phyloP scores from a whole-genome alignment of 1,284 basidiomycete species.

The Sutorius eximius region DNA sequence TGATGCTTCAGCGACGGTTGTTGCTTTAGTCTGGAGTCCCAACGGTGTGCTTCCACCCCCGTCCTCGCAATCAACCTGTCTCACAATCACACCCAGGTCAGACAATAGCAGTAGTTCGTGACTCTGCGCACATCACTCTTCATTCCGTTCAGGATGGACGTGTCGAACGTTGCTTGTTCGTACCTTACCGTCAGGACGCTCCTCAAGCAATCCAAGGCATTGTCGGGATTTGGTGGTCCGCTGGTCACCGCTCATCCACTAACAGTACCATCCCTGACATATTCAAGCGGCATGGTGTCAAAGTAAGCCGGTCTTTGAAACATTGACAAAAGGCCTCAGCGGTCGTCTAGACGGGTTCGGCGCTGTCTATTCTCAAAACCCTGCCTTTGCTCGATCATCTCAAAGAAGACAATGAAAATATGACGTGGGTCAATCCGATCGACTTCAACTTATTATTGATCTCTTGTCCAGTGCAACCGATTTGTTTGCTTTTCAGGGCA shows the following conservation, averaged over 20 bases:
- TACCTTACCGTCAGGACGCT: slow-evolving; percentile 29
- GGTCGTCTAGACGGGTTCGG: slow-evolving; percentile 64
- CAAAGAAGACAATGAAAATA: slow-evolving; percentile 59
- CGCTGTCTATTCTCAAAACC: slow-evolving; percentile 64
- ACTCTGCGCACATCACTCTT: slow-evolving; percentile 64
- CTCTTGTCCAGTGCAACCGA: slow-evolving; percentile 57
- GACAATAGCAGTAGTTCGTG: slow-evolving; percentile 68
- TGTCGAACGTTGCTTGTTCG: slow-evolving; percentile 46
- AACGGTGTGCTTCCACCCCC: slow-evolving; percentile 52
- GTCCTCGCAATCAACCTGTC: not conserved
- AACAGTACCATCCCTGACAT: slow-evolving; percentile 66
- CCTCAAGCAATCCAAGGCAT: slow-evolving; percentile 32
- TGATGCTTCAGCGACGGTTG: slow-evolving; percentile 48
- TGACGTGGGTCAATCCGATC: slow-evolving; percentile 48
- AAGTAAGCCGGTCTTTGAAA: slow-evolving; percentile 45
- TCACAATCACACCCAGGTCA: slow-evolving; percentile 49
- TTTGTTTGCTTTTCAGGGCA: slow-evolving; percentile 74
- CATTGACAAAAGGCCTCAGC: slow-evolving; percentile 2
- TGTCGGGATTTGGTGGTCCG: slow-evolving; percentile 70
- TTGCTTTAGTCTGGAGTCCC: slow-evolving; percentile 74
- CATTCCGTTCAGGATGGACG: slow-evolving; percentile 76
- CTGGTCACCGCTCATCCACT: slow-evolving; percentile 43
- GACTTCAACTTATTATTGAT: slow-evolving; percentile 12
- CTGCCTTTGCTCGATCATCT: slow-evolving; percentile 70
- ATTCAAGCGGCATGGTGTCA: slow-evolving; percentile 62